Base-by-base conservation (phyloP, 2,329 filamentous ascomycete genomes). In the Mycocentrospora acerina region DNA sequence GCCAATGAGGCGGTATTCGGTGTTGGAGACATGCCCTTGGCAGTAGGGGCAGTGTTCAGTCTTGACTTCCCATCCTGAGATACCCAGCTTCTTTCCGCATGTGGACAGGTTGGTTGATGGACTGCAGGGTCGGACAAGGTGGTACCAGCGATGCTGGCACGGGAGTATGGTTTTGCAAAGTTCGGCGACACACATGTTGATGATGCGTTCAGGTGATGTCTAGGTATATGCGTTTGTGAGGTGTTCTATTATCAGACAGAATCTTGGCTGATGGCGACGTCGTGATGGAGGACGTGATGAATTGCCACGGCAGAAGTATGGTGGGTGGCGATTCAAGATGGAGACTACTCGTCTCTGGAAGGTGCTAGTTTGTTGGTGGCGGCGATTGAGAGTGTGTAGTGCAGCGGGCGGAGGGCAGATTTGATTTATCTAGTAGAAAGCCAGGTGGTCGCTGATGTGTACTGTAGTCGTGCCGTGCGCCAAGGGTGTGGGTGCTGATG, bases 111-210 rank as follows among this genome's bases (percentile, higher is more conserved):
- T 71, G 53, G 61, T 66, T 32, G 62, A 61, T 2, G 69, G 63
- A 18, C 57, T 58, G 62, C 73, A 76, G 29, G 71, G 57, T 25
- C 66, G 63, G 24, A 70, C 59, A 18, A 76, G 67, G 42, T 72
- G 67, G 60, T 74, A 75, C 73, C 73, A 76, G 44, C 73, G 69
- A 48, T 76, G 73, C 37, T 65, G 60, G 66, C 73, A 76, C 29
- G 68, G 57, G 36, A 70, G 65, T 7, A 67, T 65, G 34, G 71
- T 70, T 40, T 75, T 70, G 59, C 74, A 74, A 29, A 76, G 66
- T 46, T 74, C 71, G 46, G 72, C 72, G 57, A 75, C 60, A 48
- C 73, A 76, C 73, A 76, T 76, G 51, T 29, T 64, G 45, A 35
- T 34, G 38, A 29, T 38, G 25, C 17, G 17, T 52, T 57, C 46